Base-by-base conservation (phyloP, 2,329 filamentous ascomycete species). In the Verticillium zaregamsianum region DNA sequence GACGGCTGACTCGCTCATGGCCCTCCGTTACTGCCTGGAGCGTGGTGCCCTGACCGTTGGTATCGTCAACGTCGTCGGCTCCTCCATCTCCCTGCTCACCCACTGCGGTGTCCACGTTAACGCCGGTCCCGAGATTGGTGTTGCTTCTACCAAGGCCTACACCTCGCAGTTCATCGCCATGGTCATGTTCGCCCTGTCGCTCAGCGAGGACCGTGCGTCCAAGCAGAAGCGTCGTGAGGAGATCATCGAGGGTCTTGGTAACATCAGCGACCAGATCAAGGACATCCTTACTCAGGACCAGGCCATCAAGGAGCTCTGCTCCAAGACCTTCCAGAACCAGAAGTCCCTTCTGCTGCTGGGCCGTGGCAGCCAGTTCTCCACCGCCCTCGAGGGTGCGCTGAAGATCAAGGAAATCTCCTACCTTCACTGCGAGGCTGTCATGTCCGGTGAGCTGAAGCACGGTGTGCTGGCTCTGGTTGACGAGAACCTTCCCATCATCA, bases 331-430 rank as follows among this genome's bases (percentile, higher is more conserved):
- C 87, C 93, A 97, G 85, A 86, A 97, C 81, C 95, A 99, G 80
- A 98, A 98, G 88, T 96, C 91, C 67, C 80, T 99, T 71, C 84
- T 99, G 65, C 87, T 99, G 60, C 86, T 99, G 64, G 95, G 95
- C 64, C 91, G 95, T 83, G 95, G 95, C 69, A 92, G 92, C 75
- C 95, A 99, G 81, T 97, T 93, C 83, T 93, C 94, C 64, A 99
- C 95, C 70, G 95, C 95, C 61, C 88, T 99, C 25, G 95, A 99
- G 83, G 95, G 92, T 79, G 95, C 95, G 58, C 85, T 99, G 69
- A 99, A 99, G 86, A 99, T 99, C 80, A 99, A 99, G 87, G 95
- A 99, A 82, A 99, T 99, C 72, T 98, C 94, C 20, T 99, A 99
- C 80, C 91, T 99, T 63, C 95, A 99, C 80, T 99, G 95, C 79